A percentile compares a stretch with the other conserved stretches of the same genome.
These are phyloP conservation scores for Rhododendron vialii DNA, from an alignment of 148 eudicot species.

Conservation along the genomic window DNA sequence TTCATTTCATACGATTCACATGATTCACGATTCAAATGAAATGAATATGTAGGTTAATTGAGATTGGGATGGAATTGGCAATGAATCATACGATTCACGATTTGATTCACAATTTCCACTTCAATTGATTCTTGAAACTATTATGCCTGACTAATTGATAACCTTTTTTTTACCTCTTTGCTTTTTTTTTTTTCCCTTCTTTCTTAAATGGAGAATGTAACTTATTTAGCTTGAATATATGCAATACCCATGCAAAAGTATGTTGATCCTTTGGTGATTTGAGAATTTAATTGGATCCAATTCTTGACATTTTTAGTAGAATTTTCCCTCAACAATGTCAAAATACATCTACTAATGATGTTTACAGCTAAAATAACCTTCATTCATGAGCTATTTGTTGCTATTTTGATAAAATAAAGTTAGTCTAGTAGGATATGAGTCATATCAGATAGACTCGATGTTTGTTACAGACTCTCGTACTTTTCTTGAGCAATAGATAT, in stretches of 20 bases:
- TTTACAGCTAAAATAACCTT: neutral
- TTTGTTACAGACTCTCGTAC: neutral
- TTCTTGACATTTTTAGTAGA: neutral
- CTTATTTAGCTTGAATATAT: neutral
- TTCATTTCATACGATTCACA: no score
- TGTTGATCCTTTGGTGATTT: neutral
- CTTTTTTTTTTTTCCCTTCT: no score
- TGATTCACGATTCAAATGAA: neutral
- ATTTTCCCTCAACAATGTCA: neutral
- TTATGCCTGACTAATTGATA: no score
- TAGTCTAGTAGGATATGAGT: neutral
- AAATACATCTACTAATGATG: neutral
- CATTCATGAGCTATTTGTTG: neutral
- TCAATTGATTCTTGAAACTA: no score
- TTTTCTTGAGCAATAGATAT: neutral
- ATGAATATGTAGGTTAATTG: neutral
- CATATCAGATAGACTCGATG: neutral
- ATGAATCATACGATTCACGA: neutral
- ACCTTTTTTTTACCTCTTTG: no score
- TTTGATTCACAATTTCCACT: no score
- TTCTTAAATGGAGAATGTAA: neutral
- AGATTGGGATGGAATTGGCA: neutral
- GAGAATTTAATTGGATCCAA: neutral
- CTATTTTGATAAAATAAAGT: neutral
- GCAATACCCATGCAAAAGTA: neutral